Conservation (phyloP, 75 land plant genomes). For the Picea glauca region DNA sequence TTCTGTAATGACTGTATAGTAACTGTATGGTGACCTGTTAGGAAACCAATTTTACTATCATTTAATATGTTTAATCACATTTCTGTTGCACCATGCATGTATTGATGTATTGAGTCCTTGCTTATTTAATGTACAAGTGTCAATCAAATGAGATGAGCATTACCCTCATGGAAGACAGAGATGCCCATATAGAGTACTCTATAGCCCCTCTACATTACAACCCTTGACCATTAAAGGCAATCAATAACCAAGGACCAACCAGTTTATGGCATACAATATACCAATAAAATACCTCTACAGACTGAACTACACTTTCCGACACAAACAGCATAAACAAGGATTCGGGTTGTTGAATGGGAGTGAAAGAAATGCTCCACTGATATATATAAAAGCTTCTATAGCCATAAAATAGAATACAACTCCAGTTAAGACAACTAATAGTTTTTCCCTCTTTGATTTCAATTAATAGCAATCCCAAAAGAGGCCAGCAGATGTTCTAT, state of each 20-base stretch:
- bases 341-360: neutral
- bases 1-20: too few relatives aligned
- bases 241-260: constrained; percentile 3
- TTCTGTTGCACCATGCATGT: too few relatives aligned
- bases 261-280: neutral
- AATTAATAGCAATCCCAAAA: neutral
- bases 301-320: too few relatives aligned
- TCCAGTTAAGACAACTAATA: neutral
- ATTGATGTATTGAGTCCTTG: too few relatives aligned
- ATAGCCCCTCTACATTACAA: too few relatives aligned
- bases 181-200: neutral
- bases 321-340: neutral
- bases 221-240: neutral
- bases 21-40: too few relatives aligned
- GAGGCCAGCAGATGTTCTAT: neutral
- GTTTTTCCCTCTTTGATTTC: too few relatives aligned
- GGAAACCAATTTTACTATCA: too few relatives aligned
- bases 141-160: too few relatives aligned
- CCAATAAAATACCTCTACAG: neutral
- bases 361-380: neutral
- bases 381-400: neutral
- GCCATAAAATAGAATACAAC: neutral
- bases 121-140: too few relatives aligned
- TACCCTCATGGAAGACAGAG: neutral
- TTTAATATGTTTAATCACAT: too few relatives aligned